phyloP scores from a whole-genome alignment of 441 rosid species.

The Pelargonium fulgidum region DNA sequence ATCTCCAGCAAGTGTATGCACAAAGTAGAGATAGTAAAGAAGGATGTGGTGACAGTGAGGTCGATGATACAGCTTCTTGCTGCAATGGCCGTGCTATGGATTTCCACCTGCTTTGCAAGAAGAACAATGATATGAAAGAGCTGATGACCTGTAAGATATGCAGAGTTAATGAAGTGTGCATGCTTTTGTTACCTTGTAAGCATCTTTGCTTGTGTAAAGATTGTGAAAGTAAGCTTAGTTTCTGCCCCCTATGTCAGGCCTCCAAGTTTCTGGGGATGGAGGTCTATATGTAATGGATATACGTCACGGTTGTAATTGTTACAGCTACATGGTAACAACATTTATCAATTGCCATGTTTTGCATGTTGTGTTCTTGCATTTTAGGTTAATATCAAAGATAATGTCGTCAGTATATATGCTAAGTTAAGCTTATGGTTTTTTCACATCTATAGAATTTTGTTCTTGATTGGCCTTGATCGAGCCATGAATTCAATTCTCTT shows the following conservation, averaged over 20 bases:
- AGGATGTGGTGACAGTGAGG: conserved; percentile 93
- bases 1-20: conserved; percentile 63
- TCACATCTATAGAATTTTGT: too few relatives aligned
- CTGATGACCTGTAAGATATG: conserved; percentile 68
- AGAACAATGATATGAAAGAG: conserved; percentile 36
- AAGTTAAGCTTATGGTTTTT: too few relatives aligned
- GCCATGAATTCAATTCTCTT: too few relatives aligned
- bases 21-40: conserved; percentile 70
- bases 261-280: conserved; percentile 66
- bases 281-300: conserved; percentile 53
- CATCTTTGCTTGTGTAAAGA: conserved; percentile 90
- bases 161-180: conserved; percentile 54
- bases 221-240: conserved; percentile 75
- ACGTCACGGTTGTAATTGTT: too few relatives aligned
- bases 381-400: too few relatives aligned
- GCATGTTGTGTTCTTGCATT: too few relatives aligned
- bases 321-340: too few relatives aligned
- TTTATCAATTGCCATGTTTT: too few relatives aligned
- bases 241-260: conserved; percentile 76
- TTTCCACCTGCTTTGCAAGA: conserved; percentile 45
- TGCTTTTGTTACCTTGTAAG: conserved; percentile 90
- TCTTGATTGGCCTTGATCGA: too few relatives aligned
- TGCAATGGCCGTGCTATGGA: conserved; percentile 57
- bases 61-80: conserved; percentile 85
- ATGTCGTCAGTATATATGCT: too few relatives aligned